Percentiles rank a stretch among this genome's conserved stretches.
These are phyloP conservation scores for Aspergillus hortae DNA, from an alignment of 2,329 filamentous ascomycete species.

Conservation along the genomic window DNA sequence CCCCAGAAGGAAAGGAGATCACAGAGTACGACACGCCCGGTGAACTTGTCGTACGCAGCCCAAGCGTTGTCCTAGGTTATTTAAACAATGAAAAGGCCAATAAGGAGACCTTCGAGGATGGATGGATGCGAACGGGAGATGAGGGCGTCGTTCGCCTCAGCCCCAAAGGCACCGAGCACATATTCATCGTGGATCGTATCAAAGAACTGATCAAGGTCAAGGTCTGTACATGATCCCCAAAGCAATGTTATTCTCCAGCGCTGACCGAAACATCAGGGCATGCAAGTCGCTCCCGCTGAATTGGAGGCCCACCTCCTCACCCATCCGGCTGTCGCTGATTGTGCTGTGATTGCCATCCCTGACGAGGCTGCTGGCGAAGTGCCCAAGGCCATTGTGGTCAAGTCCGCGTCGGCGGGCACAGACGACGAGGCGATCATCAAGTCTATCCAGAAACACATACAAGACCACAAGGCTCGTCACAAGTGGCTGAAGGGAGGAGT, in stretches of 20 bases:
- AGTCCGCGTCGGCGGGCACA: conserved; percentile 49
- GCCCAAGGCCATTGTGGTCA: conserved; percentile 63
- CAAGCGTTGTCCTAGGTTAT: conserved; percentile 76
- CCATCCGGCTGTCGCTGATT: conserved; percentile 72
- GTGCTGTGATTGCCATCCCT: conserved; percentile 71
- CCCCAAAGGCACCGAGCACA: conserved; percentile 68
- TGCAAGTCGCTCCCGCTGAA: conserved; percentile 80
- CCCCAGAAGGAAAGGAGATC: conserved; percentile 66
- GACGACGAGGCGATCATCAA: conserved; percentile 51
- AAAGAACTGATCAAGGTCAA: conserved; percentile 78
- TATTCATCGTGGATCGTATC: conserved; percentile 80
- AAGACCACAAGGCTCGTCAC: conserved; percentile 58
- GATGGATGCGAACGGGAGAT: conserved; percentile 84
- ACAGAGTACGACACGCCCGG: conserved; percentile 69
- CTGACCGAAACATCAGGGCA: conserved; percentile 51
- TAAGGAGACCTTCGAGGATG: conserved; percentile 72
- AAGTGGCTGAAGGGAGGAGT: conserved; percentile 62
- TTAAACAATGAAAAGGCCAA: conserved; percentile 82
- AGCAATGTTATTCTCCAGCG: not conserved
- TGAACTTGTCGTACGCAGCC: conserved; percentile 75
- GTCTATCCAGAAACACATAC: conserved; percentile 56
- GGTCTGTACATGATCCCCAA: conserved; percentile 48
- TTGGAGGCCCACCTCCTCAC: conserved; percentile 75
- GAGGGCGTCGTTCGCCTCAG: conserved; percentile 68
- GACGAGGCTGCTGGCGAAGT: conserved; percentile 60